Conservation (phyloP, 176 grass and related monocot genomes). For the Stipa capillata region DNA sequence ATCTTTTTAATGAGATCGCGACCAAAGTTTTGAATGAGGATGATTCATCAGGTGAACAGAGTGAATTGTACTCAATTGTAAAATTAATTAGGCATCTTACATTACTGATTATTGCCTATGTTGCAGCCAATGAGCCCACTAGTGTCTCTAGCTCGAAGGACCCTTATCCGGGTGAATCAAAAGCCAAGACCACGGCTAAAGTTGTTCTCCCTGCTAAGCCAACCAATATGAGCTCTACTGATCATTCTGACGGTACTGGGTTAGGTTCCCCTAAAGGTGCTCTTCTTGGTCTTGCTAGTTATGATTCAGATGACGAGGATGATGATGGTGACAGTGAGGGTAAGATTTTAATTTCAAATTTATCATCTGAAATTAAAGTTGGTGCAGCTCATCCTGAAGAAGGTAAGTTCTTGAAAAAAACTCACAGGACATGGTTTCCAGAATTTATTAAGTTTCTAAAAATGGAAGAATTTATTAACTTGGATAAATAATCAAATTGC, state of each 20-base stretch:
- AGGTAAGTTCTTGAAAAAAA: slow-evolving; percentile 30
- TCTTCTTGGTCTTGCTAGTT: slow-evolving; percentile 92
- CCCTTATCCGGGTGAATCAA: slow-evolving; percentile 25
- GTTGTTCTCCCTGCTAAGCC: slow-evolving; percentile 35
- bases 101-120: slow-evolving; percentile 26
- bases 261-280: slow-evolving; percentile 46
- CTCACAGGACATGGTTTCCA: not conserved
- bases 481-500: slow-evolving; percentile 8
- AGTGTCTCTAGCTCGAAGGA: slow-evolving; percentile 28
- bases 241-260: slow-evolving; percentile 14
- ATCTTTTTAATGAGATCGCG: slow-evolving; percentile 93
- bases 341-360: slow-evolving; percentile 24
- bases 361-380: slow-evolving; percentile 23
- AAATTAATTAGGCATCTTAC: slow-evolving; percentile 13
- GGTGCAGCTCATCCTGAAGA: slow-evolving; percentile 17
- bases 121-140: slow-evolving; percentile 40
- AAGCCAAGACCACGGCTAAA: slow-evolving; percentile 36
- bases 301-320: slow-evolving; percentile 81
- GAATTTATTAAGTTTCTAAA: not conserved
- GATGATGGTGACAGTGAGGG: slow-evolving; percentile 17
- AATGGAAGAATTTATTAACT: not conserved
- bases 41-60: slow-evolving; percentile 53
- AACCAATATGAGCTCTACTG: slow-evolving; percentile 17
- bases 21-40: slow-evolving; percentile 86
- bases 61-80: slow-evolving; percentile 17